Conservation (phyloP, 2,329 filamentous ascomycete genomes). For the Cytospora mali region DNA sequence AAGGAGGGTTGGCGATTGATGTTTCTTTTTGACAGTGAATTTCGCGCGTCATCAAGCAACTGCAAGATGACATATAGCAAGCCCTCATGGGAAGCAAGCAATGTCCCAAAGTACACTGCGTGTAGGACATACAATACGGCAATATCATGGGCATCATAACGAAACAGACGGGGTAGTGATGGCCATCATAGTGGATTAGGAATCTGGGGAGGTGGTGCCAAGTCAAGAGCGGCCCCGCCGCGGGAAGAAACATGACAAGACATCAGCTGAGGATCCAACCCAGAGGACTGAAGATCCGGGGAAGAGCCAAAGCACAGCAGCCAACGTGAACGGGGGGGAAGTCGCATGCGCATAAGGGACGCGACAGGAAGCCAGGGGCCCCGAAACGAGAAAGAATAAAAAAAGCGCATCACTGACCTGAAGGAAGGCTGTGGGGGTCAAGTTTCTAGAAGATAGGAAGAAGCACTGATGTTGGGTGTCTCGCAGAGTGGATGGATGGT, state of each 20-base stretch:
- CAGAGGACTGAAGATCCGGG: slow-evolving; percentile 18
- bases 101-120: not conserved
- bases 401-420: slow-evolving; percentile 23
- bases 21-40: not conserved
- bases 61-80: not conserved
- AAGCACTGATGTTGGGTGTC: slow-evolving; percentile 3
- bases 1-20: not conserved
- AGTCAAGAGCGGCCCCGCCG: slow-evolving; percentile 20
- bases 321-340: not conserved
- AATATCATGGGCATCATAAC: not conserved
- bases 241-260: slow-evolving; percentile 22
- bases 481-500: slow-evolving; percentile 17
- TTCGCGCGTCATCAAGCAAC: not conserved
- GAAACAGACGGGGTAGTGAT: not conserved
- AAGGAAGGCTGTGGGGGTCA: slow-evolving; percentile 14
- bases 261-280: slow-evolving; percentile 6
- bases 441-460: slow-evolving; percentile 13
- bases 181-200: not conserved
- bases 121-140: not conserved
- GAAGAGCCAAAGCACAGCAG: slow-evolving; percentile 9
- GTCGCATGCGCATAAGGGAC: slow-evolving; percentile 14
- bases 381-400: not conserved
- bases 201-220: not conserved
- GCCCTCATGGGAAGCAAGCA: not conserved
- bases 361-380: not conserved